A percentile compares a stretch with the other conserved stretches of the same genome.
Evolutionary conservation across 2,329 filamentous ascomycete species (phyloP).

Genomic region (Fusarium sp.): DNA sequence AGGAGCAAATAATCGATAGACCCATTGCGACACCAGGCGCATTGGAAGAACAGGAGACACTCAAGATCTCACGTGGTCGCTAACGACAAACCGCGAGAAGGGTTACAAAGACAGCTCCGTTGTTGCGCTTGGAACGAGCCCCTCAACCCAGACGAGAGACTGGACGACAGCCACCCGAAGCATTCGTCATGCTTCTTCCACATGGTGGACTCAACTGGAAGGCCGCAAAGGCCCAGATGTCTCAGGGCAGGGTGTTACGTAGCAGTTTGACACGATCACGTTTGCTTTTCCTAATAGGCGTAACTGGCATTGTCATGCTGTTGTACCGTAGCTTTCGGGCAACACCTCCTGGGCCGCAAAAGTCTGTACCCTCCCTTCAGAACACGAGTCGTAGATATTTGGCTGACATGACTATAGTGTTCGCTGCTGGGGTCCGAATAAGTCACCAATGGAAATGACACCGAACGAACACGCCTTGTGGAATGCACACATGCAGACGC

Average conservation of each 20-base stretch:
- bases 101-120: slow-evolving; percentile 15
- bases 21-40: slow-evolving; percentile 15
- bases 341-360: slow-evolving; percentile 90
- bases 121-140: slow-evolving; percentile 31
- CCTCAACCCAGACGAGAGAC: slow-evolving; percentile 20
- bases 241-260: slow-evolving; percentile 79
- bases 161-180: slow-evolving; percentile 40
- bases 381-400: slow-evolving; percentile 44
- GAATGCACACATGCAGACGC: slow-evolving; percentile 89
- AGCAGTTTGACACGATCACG: slow-evolving; percentile 80
- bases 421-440: slow-evolving; percentile 95
- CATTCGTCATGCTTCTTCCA: slow-evolving; percentile 82
- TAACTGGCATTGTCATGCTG: slow-evolving; percentile 79
- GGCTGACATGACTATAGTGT: slow-evolving; percentile 70
- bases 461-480: slow-evolving; percentile 91
- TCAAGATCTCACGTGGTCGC: slow-evolving; percentile 21
- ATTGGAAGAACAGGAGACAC: slow-evolving; percentile 7
- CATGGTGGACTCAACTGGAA: slow-evolving; percentile 94
- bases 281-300: slow-evolving; percentile 78
- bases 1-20: slow-evolving; percentile 18
- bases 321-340: slow-evolving; percentile 89
- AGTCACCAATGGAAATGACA: slow-evolving; percentile 96
- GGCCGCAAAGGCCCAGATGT: slow-evolving; percentile 82
- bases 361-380: slow-evolving; percentile 64
- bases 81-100: slow-evolving; percentile 20